Evolutionary conservation across 371 early-diverging fungal genomes (phyloP), one percentile per base, ranked within the genome.

Genomic region (Mucor ambiguus): DNA sequence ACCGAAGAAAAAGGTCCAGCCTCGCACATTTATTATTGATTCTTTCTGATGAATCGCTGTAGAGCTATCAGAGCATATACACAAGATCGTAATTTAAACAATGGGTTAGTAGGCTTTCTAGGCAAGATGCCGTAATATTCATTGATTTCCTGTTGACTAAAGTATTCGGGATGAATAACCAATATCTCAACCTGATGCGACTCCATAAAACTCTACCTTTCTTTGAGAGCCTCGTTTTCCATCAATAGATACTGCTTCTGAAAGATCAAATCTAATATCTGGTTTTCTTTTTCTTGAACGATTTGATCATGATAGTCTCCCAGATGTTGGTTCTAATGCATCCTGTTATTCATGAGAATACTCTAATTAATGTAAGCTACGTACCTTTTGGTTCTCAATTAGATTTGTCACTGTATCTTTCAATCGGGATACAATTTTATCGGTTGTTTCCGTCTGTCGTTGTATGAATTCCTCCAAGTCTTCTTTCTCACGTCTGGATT

Each of bases 11-110:
- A 1, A 41, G 41, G 18, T 5, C 41, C 41, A 41, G 41, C 41
- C 18, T 41, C 18, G 18, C 4, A 9, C 12, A 10, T 35, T 35
- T 35, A 35, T 46, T 46, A 22, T 3, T 46, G 52, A 52, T 52
- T 24, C 8, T 16, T 52, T 52, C 24, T 52, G 14, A 22, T 24
- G 16, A 52, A 26, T 52, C 52, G 52, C 26, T 52, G 52, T 12
- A 72, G 14, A 14, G 73, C 73, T 14, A 72, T 69, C 2, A 72
- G 6, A 24, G 66, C 73, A 58, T 66, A 64, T 20, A 66, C 66
- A 63, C 58, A 54, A 5, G 69, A 61, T 29, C 65, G 55, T 61
- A 60, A 65, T n/a, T 58, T 72, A 33, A 44, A 52, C 46, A 72
- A 55, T 29, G 37, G 44, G n/a, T 56, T 22, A n/a, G 20, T 35